Evolutionary conservation across 306 rosid species (phyloP).

Genomic region (Carpinus viminea): DNA sequence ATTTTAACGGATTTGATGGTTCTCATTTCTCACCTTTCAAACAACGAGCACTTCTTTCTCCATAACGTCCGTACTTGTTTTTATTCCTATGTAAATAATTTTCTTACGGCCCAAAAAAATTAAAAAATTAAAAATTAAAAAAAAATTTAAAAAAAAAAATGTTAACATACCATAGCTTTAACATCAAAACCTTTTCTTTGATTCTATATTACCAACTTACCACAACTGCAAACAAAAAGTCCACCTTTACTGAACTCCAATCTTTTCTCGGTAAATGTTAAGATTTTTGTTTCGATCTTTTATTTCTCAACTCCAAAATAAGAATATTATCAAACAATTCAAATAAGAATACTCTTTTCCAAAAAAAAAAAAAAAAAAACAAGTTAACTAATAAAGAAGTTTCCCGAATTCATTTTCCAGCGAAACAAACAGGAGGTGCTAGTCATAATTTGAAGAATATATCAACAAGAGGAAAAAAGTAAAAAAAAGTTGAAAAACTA

Average conservation of each 20-base stretch:
- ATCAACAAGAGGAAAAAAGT: background rate
- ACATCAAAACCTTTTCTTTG: background rate
- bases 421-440: background rate
- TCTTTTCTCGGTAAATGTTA: no score
- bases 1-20: background rate
- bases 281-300: no score
- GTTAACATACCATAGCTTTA: background rate
- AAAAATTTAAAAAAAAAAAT: no score
- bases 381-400: background rate
- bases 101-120: no score
- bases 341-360: no score
- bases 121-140: no score
- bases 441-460: background rate
- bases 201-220: background rate
- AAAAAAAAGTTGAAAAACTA: background rate
- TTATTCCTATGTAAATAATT: no score
- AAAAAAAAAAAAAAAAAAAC: no score
- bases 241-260: background rate
- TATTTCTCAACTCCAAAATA: no score
- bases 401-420: background rate
- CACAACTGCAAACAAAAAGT: background rate
- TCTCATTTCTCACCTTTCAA: background rate
- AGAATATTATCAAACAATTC: no score
- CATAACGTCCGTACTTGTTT: no score
- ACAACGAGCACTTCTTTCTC: background rate